Base-by-base conservation (phyloP, 768 basidiomycete genomes). In the Tubosaeta sp. region DNA sequence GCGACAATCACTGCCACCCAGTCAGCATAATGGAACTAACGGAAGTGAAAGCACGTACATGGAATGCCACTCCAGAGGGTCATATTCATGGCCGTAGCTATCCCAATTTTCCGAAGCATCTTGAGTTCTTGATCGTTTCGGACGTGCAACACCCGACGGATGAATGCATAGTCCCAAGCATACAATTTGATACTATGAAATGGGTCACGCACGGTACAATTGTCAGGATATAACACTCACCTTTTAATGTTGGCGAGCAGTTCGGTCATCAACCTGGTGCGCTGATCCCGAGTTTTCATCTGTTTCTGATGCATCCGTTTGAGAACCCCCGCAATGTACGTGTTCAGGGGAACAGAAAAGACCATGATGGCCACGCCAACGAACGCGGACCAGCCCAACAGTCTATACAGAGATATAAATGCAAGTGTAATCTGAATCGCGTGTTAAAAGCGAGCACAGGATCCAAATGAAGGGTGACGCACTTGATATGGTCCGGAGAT, bases 81-180 rank as follows among this genome's bases (percentile, higher is more conserved):
- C 48, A 63, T 72, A 52, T 80, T 87, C 56, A 83, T 66, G 0
- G 87, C 80, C 74, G 83, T 83, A 11, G 78, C 69, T 22, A 95
- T 71, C 3, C 91, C 93, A 50, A 97, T 94, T 65, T 84, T 89
- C 49, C 76, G 78, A 32, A 98, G 75, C 81, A 90, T 84, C 54
- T 75, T 82, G 43, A 98, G 66, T 64, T 95, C 94, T 57, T 83
- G 73, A 50, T 90, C 80, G 63, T 94, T 93, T 38, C 93, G 76
- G 3, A 94, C 87, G 19, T 81, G 75, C n/a, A 85, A 69, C 27
- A 98, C 78, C 49, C 83, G 84, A 44, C 84, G 76, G 25, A 90
- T 78, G 63, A 98, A 97, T 4, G 90, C 86, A 59, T 86, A 81
- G 70, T 98, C 95, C 95, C 95, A 98, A 3, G 89, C 90, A 67